These are phyloP conservation scores for Heritiera fomes DNA, from an alignment of 345 rosid species.

Conservation along the genomic window DNA sequence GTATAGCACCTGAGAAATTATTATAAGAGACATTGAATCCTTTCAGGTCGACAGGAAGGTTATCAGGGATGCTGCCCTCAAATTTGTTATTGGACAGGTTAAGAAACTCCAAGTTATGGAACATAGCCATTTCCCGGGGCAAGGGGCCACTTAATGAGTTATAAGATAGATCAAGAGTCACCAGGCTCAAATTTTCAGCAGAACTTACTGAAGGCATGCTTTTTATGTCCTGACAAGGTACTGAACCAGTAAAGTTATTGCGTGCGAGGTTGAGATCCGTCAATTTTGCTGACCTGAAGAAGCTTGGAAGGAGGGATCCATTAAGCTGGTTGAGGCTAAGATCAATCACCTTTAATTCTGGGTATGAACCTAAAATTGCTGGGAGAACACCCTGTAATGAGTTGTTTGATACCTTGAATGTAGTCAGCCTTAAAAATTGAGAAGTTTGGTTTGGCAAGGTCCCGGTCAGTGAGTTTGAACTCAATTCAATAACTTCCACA, in stretches of 20 bases:
- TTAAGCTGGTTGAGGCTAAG: slow-evolving; percentile 67
- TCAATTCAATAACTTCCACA: slow-evolving; percentile 68
- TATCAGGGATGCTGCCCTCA: slow-evolving; percentile 66
- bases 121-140: slow-evolving; percentile 44
- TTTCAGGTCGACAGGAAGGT: slow-evolving; percentile 59
- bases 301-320: slow-evolving; percentile 56
- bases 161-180: slow-evolving; percentile 63
- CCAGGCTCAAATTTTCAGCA: slow-evolving; percentile 52
- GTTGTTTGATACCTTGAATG: slow-evolving; percentile 63
- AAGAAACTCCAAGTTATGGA: slow-evolving; percentile 53
- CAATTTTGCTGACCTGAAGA: slow-evolving; percentile 58
- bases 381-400: slow-evolving; percentile 69
- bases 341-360: slow-evolving; percentile 63
- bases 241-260: slow-evolving; percentile 71
- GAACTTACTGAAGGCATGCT: slow-evolving; percentile 30
- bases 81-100: slow-evolving; percentile 69
- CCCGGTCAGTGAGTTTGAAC: slow-evolving; percentile 72
- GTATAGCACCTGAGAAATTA: slow-evolving; percentile 77
- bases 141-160: slow-evolving; percentile 65
- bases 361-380: slow-evolving; percentile 55
- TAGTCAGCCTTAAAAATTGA: slow-evolving; percentile 70
- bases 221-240: slow-evolving; percentile 52
- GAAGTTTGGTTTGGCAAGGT: slow-evolving; percentile 63
- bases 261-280: slow-evolving; percentile 65
- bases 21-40: slow-evolving; percentile 65